Evolutionary conservation across 1,139 yeast species (phyloP), one percentile per base, ranked within the genome.

Genomic region (Sugiyamaella castrensis): DNA sequence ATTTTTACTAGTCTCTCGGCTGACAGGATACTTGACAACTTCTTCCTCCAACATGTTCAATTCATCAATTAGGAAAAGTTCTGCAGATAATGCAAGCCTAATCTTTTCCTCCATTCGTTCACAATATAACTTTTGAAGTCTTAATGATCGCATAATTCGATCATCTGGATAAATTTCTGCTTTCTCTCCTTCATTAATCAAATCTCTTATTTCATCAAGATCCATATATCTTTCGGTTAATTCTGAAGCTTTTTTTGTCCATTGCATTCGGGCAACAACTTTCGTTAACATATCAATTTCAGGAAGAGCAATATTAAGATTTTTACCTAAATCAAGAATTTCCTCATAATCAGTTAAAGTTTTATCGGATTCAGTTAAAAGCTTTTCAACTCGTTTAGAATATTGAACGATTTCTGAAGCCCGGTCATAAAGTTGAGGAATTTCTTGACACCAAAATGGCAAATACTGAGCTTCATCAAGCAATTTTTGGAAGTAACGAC

Each of bases 221-320:
- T 54, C 54, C n/a, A 51, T 32, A 13, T 46, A 48, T n/a, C 44
- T 46, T 11, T 53, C 47, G 10, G 50, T 40, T 8, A 55, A 12
- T 2, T 48, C 54, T 0, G 67, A 62, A 41, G 64, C 75, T 7
- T 62, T 63, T 8, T 70, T 65, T 4, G 73, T 50, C 89, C 91
- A 84, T 37, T 64, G 66, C 42, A 75, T 57, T 47, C 80, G 70
- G 41, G 72, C 73, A 39, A 80, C 68, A 16, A 82, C 65, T 50
- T 80, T 69, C 12, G 72, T 75, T 38, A 85, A 62, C 43, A 76
- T 70, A 11, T 65, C 66, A 33, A 81, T 68, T 1, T 84, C 76
- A 1, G 81, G 77, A 16, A 84, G 64, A 8, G 71, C 73, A 32
- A 84, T 65, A 2, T 86, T 86, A 60, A 83, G 77, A 11, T 81